Conservation (phyloP, 495 filamentous ascomycete genomes). For the Penicillium herquei region DNA sequence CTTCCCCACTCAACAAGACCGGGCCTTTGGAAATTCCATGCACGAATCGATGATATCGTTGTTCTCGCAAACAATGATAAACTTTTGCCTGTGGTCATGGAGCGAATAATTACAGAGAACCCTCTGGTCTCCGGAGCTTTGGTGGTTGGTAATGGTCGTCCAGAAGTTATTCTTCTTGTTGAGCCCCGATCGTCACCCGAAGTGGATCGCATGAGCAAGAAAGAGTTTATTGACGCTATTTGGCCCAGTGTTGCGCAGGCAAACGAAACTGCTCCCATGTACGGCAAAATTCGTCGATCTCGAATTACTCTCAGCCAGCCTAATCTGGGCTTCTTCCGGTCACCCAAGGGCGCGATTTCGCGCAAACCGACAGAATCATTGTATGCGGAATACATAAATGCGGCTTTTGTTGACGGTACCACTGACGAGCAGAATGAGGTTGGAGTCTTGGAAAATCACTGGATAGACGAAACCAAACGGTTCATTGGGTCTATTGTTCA, state of each 20-base stretch:
- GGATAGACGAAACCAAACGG: constrained; percentile 14
- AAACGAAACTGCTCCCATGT: constrained; percentile 17
- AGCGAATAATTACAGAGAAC: constrained; percentile 3
- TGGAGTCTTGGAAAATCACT: constrained; percentile 17
- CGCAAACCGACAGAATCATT: constrained; percentile 17
- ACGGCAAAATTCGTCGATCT: constrained; percentile 21
- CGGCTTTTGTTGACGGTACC: constrained; percentile 13
- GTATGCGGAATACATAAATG: constrained; percentile 15
- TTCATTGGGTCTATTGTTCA: constrained; percentile 17
- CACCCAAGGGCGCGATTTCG: constrained; percentile 16
- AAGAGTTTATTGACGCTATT: constrained; percentile 20
- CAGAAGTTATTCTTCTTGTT: constrained; percentile 14
- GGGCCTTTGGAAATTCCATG: constrained; percentile 50
- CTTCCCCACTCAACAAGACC: constrained; percentile 45
- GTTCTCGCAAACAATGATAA: constrained; percentile 8
- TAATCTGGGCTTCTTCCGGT: constrained; percentile 12
- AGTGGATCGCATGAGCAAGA: constrained; percentile 16
- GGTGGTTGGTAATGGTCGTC: constrained; percentile 17
- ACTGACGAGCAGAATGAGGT: constrained; percentile 15
- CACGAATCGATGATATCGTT: constrained; percentile 49
- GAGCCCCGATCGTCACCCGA: constrained; percentile 11
- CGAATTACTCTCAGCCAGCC: constrained; percentile 18
- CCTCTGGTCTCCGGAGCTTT: constrained; percentile 10
- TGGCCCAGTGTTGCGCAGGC: constrained; percentile 23
- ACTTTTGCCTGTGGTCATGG: constrained; percentile 18